These are phyloP conservation scores for Rhizodiscina lignyota DNA, from an alignment of 495 filamentous ascomycete genomes.

Conservation along the genomic window DNA sequence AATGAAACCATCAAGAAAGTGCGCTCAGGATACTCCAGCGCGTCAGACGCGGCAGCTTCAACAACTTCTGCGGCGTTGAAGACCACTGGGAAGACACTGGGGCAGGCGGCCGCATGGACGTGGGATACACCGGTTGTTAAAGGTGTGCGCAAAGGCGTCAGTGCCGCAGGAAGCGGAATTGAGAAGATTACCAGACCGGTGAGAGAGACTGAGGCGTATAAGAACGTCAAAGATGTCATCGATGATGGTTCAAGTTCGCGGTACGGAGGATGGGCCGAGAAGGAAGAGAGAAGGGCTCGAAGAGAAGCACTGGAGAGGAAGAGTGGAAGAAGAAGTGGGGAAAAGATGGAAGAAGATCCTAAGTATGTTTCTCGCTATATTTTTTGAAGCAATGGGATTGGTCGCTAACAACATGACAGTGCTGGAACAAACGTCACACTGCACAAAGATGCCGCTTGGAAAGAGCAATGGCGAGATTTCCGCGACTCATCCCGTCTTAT, in stretches of 20 bases:
- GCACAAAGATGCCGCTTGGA: slow-evolving; percentile 93
- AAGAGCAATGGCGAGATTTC: slow-evolving; percentile 90
- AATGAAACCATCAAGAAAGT: slow-evolving; percentile 82
- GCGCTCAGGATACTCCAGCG: slow-evolving; percentile 67
- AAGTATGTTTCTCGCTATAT: slow-evolving; percentile 41
- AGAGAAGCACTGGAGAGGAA: slow-evolving; percentile 47
- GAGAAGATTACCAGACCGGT: slow-evolving; percentile 91
- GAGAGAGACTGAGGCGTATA: slow-evolving; percentile 82
- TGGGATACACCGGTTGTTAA: slow-evolving; percentile 92
- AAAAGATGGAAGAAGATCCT: slow-evolving; percentile 62
- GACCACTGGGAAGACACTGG: slow-evolving; percentile 68
- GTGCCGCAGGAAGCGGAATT: slow-evolving; percentile 64
- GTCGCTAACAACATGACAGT: slow-evolving; percentile 26
- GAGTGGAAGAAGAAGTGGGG: slow-evolving; percentile 25
- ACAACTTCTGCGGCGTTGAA: slow-evolving; percentile 66
- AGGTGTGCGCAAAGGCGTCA: slow-evolving; percentile 75
- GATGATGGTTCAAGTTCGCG: slow-evolving; percentile 92
- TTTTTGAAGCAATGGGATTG: background rate
- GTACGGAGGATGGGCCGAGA: slow-evolving; percentile 92
- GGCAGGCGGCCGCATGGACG: slow-evolving; percentile 83
- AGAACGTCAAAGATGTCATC: slow-evolving; percentile 84
- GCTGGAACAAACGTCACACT: slow-evolving; percentile 87
- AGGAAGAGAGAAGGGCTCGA: slow-evolving; percentile 71
- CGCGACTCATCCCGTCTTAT: slow-evolving; percentile 73
- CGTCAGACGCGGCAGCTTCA: slow-evolving; percentile 56